phyloP scores from a whole-genome alignment of 2,329 filamentous ascomycete species.

The Verticillium tricorpus region DNA sequence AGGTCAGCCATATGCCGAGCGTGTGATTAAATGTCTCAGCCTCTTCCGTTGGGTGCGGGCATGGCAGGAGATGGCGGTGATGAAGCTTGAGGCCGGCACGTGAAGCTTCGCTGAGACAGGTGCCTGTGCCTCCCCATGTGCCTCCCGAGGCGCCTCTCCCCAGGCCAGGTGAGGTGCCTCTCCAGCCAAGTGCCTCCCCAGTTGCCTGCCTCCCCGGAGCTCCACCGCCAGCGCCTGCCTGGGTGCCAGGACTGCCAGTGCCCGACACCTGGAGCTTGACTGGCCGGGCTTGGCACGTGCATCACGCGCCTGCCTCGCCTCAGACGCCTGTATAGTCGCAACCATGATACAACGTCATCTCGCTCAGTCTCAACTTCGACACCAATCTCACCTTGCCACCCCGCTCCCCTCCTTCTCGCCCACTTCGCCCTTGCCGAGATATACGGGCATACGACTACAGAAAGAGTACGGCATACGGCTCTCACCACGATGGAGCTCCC shows the following conservation, averaged over 20 bases:
- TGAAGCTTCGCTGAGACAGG: too few species aligned
- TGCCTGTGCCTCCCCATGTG: too few species aligned
- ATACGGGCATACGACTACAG: background rate
- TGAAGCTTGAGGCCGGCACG: background rate
- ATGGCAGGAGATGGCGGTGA: background rate
- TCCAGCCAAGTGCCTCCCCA: too few species aligned
- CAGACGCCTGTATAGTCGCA: background rate
- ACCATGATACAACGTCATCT: background rate
- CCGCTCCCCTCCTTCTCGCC: background rate
- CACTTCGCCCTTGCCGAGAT: background rate
- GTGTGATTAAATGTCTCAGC: background rate
- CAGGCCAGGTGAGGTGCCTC: too few species aligned
- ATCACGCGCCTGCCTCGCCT: background rate
- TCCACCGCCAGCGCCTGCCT: background rate
- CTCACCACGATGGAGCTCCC: background rate
- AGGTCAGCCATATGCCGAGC: background rate
- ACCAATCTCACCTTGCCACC: background rate
- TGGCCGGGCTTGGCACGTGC: background rate
- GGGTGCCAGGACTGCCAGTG: background rate
- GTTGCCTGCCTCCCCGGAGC: background rate
- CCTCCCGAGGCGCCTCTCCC: too few species aligned
- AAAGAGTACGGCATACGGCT: background rate
- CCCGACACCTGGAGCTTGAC: background rate
- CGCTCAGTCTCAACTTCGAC: background rate
- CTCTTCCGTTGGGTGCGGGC: background rate